These are phyloP conservation scores for Cercophora samala DNA, from an alignment of 495 filamentous ascomycete genomes.

Conservation along the genomic window DNA sequence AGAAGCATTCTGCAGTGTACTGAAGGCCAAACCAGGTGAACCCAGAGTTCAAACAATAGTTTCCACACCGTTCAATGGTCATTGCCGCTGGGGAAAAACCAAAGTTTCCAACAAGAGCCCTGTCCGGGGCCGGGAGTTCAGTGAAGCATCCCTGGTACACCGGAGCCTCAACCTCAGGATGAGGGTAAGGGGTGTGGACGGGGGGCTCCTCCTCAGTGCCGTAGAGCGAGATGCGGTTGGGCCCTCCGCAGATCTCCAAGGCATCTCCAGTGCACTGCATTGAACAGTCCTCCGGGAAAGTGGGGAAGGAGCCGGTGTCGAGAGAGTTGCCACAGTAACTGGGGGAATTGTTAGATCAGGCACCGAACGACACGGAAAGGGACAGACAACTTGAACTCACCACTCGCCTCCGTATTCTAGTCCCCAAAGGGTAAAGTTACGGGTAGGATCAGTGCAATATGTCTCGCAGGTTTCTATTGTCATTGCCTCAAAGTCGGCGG, in stretches of 20 bases:
- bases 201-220: slow-evolving; percentile 25
- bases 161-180: slow-evolving; percentile 5
- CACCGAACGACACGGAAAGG: not conserved
- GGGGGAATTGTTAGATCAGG: not conserved
- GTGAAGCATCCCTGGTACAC: slow-evolving; percentile 17
- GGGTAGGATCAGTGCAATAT: slow-evolving; percentile 25
- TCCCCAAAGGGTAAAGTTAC: slow-evolving; percentile 16
- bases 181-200: slow-evolving; percentile 11
- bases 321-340: slow-evolving; percentile 22
- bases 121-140: slow-evolving; percentile 6
- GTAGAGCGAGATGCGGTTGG: slow-evolving; percentile 39
- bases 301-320: slow-evolving; percentile 9
- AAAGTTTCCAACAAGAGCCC: slow-evolving; percentile 5
- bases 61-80: slow-evolving; percentile 13
- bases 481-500: slow-evolving; percentile 16
- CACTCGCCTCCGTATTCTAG: slow-evolving; percentile 50
- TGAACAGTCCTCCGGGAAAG: slow-evolving; percentile 31
- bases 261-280: slow-evolving; percentile 44
- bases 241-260: slow-evolving; percentile 44
- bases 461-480: slow-evolving; percentile 20
- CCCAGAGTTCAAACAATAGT: slow-evolving; percentile 26
- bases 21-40: slow-evolving; percentile 35
- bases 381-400: slow-evolving; percentile 4
- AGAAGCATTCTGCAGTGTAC: slow-evolving; percentile 61
- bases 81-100: slow-evolving; percentile 9